Conservation (phyloP, 2,329 filamentous ascomycete species). For the Pseudogymnoascus sp. region DNA sequence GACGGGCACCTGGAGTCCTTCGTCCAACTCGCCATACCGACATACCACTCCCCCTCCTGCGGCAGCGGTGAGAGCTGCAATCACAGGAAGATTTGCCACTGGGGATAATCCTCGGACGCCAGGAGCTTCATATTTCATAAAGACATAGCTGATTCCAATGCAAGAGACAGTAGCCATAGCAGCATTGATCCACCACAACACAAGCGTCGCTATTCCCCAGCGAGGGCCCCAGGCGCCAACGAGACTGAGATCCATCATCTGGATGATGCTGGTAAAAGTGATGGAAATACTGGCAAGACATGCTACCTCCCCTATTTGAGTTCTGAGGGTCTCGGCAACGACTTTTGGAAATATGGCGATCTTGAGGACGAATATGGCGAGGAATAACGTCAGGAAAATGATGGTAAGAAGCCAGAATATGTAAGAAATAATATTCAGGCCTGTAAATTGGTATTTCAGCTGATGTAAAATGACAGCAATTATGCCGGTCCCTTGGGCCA, state of each 20-base stretch:
- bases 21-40: conserved; percentile 22
- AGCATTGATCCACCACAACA: conserved; percentile 36
- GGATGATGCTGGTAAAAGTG: conserved; percentile 25
- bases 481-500: conserved; percentile 34
- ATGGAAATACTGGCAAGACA: conserved; percentile 34
- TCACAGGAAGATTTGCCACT: conserved; percentile 32
- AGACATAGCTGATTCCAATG: conserved; percentile 30
- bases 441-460: conserved; percentile 35
- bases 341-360: conserved; percentile 28
- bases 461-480: conserved; percentile 31
- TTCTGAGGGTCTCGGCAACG: conserved; percentile 26
- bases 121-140: conserved; percentile 31
- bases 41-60: conserved; percentile 33
- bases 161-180: conserved; percentile 28
- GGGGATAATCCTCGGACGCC: conserved; percentile 31
- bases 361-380: conserved; percentile 30
- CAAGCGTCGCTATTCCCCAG: conserved; percentile 28
- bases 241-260: conserved; percentile 23
- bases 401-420: conserved; percentile 35
- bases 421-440: conserved; percentile 30
- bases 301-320: conserved; percentile 30
- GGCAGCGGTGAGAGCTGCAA: conserved; percentile 34
- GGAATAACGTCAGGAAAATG: conserved; percentile 25
- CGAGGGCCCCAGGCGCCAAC: conserved; percentile 26
- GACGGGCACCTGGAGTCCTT: conserved; percentile 30